phyloP scores from a whole-genome alignment of 192 early-diverging fungal species.

The Thamnidium elegans region DNA sequence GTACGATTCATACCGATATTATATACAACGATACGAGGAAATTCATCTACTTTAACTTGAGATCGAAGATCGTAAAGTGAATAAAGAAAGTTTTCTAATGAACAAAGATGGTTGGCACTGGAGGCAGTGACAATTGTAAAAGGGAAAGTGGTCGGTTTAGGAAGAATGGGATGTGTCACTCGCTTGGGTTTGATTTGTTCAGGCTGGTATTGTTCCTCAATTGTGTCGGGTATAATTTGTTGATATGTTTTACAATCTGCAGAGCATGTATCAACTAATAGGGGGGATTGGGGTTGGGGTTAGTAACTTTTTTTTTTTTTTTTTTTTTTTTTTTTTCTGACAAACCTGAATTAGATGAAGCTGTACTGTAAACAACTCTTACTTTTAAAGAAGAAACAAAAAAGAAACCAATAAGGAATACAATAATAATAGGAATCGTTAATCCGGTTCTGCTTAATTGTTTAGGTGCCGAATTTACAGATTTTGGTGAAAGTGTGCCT shows the following conservation, averaged over 20 bases:
- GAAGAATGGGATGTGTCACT: neutral
- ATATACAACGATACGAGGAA: slow-evolving; percentile 50
- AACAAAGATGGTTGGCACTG: slow-evolving; percentile 53
- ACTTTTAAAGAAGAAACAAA: slow-evolving; percentile 6
- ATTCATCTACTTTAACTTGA: slow-evolving; percentile 18
- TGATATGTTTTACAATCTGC: neutral
- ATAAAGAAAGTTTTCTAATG: slow-evolving; percentile 50
- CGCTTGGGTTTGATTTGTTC: neutral
- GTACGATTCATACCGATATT: slow-evolving; percentile 47
- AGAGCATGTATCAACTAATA: neutral
- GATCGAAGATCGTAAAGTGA: slow-evolving; percentile 37
- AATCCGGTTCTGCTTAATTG: too few species aligned
- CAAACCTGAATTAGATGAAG: neutral
- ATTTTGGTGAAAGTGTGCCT: too few species aligned
- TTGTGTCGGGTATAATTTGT: neutral
- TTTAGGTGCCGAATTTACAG: too few species aligned
- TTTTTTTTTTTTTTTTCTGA: neutral
- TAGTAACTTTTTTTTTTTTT: neutral
- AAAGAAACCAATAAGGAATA: slow-evolving; percentile 5
- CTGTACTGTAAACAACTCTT: slow-evolving; percentile 5
- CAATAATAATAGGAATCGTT: neutral
- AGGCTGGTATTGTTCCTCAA: neutral
- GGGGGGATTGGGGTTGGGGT: too few species aligned
- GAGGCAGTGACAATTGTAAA: slow-evolving; percentile 52
- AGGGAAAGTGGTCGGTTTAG: slow-evolving; percentile 16